phyloP scores from a whole-genome alignment of 306 rosid species.

The Malus sylvestris region DNA sequence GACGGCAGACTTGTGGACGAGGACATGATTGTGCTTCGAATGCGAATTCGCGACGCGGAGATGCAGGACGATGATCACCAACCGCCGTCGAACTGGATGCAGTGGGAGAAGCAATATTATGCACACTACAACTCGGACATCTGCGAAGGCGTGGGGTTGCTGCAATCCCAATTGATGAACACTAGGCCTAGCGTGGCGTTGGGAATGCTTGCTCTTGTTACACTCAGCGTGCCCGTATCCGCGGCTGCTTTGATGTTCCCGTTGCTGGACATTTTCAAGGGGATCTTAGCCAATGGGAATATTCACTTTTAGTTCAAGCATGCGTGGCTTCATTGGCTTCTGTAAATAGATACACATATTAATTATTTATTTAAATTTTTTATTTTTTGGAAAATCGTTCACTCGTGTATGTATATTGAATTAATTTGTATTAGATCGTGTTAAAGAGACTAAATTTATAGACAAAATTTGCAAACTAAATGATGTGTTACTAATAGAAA shows the following conservation, averaged over 20 bases:
- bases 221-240: constrained; percentile 14
- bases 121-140: constrained; percentile 9
- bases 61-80: constrained; percentile 5
- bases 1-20: constrained; percentile 49
- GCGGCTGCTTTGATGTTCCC: constrained; percentile 9
- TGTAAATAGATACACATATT: background rate
- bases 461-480: too few relatives aligned
- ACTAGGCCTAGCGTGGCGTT: constrained; percentile 26
- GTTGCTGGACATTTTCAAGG: constrained; percentile 8
- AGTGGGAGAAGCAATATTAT: constrained; percentile 27
- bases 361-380: background rate
- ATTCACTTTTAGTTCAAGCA: background rate
- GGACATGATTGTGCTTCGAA: constrained; percentile 50
- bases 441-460: rapidly evolving
- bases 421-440: too few relatives aligned
- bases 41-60: constrained; percentile 41
- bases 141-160: constrained; percentile 23
- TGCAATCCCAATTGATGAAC: constrained; percentile 28
- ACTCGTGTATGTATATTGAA: too few relatives aligned
- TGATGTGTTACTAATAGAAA: too few relatives aligned
- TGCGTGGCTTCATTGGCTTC: background rate
- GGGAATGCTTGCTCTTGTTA: constrained; percentile 19
- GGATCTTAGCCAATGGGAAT: background rate
- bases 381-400: background rate
- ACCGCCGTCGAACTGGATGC: constrained; percentile 22